Conservation (phyloP, 2,329 filamentous ascomycete species). For the Penicillium sp. region DNA sequence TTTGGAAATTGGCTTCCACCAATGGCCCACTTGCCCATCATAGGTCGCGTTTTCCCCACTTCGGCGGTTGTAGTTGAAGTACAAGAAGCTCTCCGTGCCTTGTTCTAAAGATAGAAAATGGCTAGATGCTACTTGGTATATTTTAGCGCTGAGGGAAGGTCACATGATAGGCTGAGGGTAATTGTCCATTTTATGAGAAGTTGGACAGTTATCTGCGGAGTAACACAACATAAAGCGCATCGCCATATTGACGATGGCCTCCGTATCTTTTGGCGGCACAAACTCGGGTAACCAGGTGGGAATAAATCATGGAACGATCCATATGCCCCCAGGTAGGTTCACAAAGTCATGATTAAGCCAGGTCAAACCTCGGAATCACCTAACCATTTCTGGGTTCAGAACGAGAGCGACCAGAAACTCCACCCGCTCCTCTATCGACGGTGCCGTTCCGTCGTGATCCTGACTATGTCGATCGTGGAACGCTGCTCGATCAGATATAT, state of each 20-base stretch:
- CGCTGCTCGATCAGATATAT: slow-evolving; percentile 27
- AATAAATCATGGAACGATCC: slow-evolving; percentile 2
- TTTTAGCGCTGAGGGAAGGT: background rate
- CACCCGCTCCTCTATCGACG: slow-evolving; percentile 8
- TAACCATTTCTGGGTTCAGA: background rate
- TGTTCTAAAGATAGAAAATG: too few species aligned
- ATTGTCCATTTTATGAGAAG: background rate
- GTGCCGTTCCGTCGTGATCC: slow-evolving; percentile 20
- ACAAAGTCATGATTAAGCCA: background rate
- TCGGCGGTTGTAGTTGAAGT: too few species aligned
- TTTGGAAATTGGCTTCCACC: too few species aligned
- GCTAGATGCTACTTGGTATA: too few species aligned
- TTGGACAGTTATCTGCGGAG: background rate
- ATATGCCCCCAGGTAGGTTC: background rate
- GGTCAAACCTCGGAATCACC: background rate
- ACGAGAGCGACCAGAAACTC: slow-evolving; percentile 12
- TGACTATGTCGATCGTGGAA: slow-evolving; percentile 17
- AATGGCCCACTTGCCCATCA: background rate
- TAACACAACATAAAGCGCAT: background rate
- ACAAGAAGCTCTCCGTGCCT: too few species aligned
- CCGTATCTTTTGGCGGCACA: background rate
- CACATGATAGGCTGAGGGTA: background rate
- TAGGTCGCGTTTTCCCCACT: too few species aligned
- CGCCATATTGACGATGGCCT: background rate
- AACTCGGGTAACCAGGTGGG: slow-evolving; percentile 4